Evolutionary conservation across 306 rosid species (phyloP).

Genomic region (Corylus avellana): DNA sequence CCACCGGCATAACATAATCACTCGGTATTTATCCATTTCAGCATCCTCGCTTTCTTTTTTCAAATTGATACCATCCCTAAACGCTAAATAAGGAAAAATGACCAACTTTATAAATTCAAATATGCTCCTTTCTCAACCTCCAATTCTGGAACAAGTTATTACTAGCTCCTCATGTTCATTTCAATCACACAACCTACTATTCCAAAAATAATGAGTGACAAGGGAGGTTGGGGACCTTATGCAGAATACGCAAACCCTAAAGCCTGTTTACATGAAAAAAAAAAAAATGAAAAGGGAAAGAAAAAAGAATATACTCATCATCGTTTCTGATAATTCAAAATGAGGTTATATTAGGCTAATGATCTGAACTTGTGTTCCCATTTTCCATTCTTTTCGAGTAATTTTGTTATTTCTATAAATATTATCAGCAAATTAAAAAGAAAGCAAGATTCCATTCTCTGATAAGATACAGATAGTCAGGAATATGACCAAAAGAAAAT

Average conservation of each 20-base stretch:
- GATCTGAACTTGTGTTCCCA: neutral
- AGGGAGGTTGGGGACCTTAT: neutral
- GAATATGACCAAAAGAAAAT: neutral
- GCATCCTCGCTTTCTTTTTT: neutral
- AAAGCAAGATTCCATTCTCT: neutral
- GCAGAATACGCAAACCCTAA: neutral
- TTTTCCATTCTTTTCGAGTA: neutral
- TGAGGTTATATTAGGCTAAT: neutral
- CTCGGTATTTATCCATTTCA: neutral
- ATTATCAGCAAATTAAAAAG: neutral
- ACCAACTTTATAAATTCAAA: neutral
- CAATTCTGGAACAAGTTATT: neutral
- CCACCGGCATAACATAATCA: neutral
- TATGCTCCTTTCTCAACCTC: neutral
- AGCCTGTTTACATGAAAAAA: neutral
- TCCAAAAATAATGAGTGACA: neutral
- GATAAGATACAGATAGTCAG: neutral
- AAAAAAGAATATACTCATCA: neutral
- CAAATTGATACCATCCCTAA: conserved; percentile 1
- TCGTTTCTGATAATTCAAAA: neutral
- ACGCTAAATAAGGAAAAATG: neutral
- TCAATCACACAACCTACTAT: neutral
- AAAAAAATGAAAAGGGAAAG: neutral
- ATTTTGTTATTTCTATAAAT: neutral
- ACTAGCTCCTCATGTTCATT: neutral